Conservation (phyloP, 495 filamentous ascomycete species). For the Pseudevernia furfuracea region DNA sequence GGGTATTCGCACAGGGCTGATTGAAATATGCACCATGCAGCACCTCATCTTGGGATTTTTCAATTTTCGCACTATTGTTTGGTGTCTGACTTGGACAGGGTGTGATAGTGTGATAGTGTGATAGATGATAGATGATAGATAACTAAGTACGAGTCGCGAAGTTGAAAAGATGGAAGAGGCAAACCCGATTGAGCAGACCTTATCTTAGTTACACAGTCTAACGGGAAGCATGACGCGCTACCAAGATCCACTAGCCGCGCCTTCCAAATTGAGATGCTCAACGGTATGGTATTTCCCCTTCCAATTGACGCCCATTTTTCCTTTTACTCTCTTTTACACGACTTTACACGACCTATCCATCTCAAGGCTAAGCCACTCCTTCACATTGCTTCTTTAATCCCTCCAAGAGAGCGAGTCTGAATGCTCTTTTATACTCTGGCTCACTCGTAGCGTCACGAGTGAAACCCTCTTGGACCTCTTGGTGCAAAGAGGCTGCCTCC, state of each 20-base stretch:
- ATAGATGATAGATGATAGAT: no score
- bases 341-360: slow-evolving; percentile 2
- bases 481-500: neutral
- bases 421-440: neutral
- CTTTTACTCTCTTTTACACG: no score
- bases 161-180: no score
- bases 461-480: neutral
- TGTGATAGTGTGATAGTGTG: no score
- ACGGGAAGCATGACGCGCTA: neutral
- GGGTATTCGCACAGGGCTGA: neutral
- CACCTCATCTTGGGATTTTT: no score
- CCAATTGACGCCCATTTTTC: slow-evolving; percentile 5
- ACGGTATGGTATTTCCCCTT: neutral
- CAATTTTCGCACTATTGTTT: no score
- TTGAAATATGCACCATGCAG: no score
- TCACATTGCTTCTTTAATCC: neutral
- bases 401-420: slow-evolving; percentile 1
- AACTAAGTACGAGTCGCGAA: no score
- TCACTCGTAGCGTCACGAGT: neutral
- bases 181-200: neutral
- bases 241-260: slow-evolving; percentile 6
- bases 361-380: neutral
- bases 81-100: neutral
- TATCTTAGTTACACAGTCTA: slow-evolving; percentile 2
- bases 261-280: slow-evolving; percentile 4